phyloP scores from a whole-genome alignment of 805 yeast species.

The Citeromyces nyonsensis region DNA sequence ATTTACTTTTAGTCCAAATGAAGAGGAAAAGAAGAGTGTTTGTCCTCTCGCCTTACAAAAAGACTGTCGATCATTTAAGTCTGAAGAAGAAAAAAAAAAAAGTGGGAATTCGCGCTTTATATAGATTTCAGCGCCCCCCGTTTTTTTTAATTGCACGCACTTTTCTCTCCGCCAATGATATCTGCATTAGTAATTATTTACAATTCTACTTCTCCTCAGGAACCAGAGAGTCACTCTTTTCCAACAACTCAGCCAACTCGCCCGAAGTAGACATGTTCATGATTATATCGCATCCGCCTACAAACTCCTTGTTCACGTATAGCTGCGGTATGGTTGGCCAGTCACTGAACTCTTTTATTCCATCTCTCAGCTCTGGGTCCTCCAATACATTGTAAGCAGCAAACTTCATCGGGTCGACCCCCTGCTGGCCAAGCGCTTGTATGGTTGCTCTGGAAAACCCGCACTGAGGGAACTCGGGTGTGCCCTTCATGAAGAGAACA shows the following conservation, averaged over 20 bases:
- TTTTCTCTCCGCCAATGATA: no score
- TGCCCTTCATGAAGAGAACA: conserved; percentile 95
- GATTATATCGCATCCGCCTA: conserved; percentile 95
- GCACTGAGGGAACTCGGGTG: conserved; percentile 95
- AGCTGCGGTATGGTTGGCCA: conserved; percentile 99
- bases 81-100: no score
- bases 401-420: conserved; percentile 91
- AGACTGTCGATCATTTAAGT: no score
- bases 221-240: conserved; percentile 60
- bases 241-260: conserved; percentile 78
- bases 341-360: conserved; percentile 85
- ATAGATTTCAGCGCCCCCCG: no score
- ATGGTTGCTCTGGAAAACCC: conserved; percentile 95
- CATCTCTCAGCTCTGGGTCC: conserved; percentile 86
- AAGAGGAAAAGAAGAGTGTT: no score
- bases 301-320: conserved; percentile 78
- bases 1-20: no score
- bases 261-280: conserved; percentile 85
- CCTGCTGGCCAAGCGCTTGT: conserved; percentile 86
- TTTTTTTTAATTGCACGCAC: no score
- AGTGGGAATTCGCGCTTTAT: no score
- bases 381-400: conserved; percentile 95
- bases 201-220: conserved; percentile 26
- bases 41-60: no score
- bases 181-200: no score